Conservation (phyloP, 768 basidiomycete species). For the Rickenella mellea region DNA sequence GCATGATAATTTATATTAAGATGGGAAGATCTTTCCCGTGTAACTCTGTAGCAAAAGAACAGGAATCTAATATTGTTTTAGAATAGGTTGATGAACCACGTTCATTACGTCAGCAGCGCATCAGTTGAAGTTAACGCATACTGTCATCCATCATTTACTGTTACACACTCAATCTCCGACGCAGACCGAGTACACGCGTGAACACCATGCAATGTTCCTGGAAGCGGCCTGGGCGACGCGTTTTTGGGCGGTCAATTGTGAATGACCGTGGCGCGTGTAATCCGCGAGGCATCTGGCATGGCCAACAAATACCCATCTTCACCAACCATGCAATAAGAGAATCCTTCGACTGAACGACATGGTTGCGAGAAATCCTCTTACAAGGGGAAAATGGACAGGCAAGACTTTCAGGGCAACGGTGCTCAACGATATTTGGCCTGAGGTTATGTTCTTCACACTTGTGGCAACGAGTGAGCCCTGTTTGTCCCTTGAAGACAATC, state of each 20-base stretch:
- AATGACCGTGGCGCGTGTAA: no score
- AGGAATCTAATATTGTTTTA: no score
- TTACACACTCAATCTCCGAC: not conserved
- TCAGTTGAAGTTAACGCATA: no score
- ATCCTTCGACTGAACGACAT: not conserved
- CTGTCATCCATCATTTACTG: not conserved
- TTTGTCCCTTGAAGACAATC: not conserved
- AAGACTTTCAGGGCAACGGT: constrained; percentile 44
- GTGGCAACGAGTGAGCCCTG: constrained; percentile 16
- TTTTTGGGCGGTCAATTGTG: no score
- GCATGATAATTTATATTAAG: no score
- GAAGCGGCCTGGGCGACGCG: not conserved
- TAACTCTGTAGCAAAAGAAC: no score
- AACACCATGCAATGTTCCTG: not conserved
- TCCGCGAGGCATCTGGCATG: not conserved
- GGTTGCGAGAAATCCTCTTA: constrained; percentile 36
- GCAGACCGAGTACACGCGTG: not conserved
- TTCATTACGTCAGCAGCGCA: no score
- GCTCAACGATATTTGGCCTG: constrained; percentile 47
- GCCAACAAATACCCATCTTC: not conserved
- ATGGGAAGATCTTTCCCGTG: no score
- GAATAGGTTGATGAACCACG: no score
- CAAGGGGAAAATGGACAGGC: constrained; percentile 35
- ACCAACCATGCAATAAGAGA: not conserved
- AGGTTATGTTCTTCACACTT: constrained; percentile 27